Conservation (phyloP, 139 green algal genomes). For the Klebsormidium nitens region DNA sequence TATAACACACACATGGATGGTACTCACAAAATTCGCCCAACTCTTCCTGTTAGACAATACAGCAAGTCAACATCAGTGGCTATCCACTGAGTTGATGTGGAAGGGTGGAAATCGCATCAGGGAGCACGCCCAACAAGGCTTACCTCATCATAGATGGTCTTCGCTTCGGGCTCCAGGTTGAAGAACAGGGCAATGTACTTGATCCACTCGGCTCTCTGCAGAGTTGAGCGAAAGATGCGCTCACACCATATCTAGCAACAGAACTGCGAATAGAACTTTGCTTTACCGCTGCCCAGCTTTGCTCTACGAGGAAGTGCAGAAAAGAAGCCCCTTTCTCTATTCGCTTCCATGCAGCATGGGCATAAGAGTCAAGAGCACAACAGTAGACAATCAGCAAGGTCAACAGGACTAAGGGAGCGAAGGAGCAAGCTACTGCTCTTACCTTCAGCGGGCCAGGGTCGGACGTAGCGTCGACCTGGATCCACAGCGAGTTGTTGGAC, state of each 20-base stretch:
- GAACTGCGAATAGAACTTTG: background rate
- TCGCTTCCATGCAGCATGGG: background rate
- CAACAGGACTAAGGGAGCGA: background rate
- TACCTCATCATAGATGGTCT: conserved; percentile 13
- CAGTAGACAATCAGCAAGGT: background rate
- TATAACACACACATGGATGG: no score
- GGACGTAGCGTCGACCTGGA: conserved; percentile 11
- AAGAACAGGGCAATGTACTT: conserved; percentile 41
- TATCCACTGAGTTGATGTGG: background rate
- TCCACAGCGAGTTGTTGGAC: background rate
- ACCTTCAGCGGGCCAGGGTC: conserved; percentile 19
- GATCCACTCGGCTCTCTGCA: conserved; percentile 32
- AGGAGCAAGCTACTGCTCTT: background rate
- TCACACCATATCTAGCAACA: background rate
- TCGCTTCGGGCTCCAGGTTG: conserved; percentile 30
- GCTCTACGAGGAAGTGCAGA: background rate
- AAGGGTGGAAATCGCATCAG: background rate
- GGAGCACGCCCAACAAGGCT: no score
- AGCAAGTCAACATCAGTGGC: background rate
- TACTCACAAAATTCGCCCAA: no score
- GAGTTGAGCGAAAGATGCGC: background rate
- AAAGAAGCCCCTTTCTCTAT: no score
- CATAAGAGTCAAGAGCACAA: background rate
- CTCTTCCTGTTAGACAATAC: no score
- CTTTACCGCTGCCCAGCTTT: background rate